Conservation (phyloP, 2,329 filamentous ascomycete species). For the Pseudonectria foliicola region DNA sequence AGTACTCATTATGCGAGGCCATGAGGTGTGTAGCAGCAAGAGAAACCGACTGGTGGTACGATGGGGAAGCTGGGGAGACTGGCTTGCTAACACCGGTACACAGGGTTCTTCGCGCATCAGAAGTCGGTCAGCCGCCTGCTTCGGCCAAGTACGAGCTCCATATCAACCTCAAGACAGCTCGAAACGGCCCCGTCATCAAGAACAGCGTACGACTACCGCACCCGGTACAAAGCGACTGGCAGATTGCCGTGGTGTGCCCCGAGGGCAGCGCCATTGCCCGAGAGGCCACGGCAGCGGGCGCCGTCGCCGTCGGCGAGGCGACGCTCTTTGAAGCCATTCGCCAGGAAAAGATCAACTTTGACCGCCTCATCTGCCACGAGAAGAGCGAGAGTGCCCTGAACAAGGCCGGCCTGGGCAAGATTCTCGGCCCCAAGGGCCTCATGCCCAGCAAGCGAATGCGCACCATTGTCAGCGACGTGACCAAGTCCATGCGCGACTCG, state of each 20-base stretch:
- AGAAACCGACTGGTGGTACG: background rate
- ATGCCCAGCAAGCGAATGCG: slow-evolving; percentile 89
- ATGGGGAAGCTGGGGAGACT: background rate
- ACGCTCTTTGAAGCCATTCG: slow-evolving; percentile 73
- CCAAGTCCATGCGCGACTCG: slow-evolving; percentile 68
- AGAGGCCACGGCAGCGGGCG: slow-evolving; percentile 71
- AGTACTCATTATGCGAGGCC: slow-evolving; percentile 82
- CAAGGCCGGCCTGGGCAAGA: slow-evolving; percentile 70
- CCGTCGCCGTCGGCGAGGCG: slow-evolving; percentile 77
- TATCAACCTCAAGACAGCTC: slow-evolving; percentile 73
- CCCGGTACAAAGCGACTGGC: slow-evolving; percentile 79
- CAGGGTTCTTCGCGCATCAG: slow-evolving; percentile 84
- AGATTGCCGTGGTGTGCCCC: slow-evolving; percentile 87
- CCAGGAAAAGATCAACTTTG: slow-evolving; percentile 74
- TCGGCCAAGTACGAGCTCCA: slow-evolving; percentile 82
- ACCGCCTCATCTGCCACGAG: slow-evolving; percentile 78
- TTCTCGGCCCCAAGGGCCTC: slow-evolving; percentile 81
- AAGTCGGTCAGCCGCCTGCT: slow-evolving; percentile 73
- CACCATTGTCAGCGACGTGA: slow-evolving; percentile 79
- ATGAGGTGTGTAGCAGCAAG: slow-evolving; percentile 56
- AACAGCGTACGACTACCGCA: slow-evolving; percentile 84
- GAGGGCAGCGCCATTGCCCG: slow-evolving; percentile 67
- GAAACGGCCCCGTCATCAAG: slow-evolving; percentile 80
- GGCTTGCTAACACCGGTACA: slow-evolving; percentile 3
- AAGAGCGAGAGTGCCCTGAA: slow-evolving; percentile 71